These are phyloP conservation scores for Lyophyllum atratum DNA, from an alignment of 768 basidiomycete genomes.

Conservation along the genomic window DNA sequence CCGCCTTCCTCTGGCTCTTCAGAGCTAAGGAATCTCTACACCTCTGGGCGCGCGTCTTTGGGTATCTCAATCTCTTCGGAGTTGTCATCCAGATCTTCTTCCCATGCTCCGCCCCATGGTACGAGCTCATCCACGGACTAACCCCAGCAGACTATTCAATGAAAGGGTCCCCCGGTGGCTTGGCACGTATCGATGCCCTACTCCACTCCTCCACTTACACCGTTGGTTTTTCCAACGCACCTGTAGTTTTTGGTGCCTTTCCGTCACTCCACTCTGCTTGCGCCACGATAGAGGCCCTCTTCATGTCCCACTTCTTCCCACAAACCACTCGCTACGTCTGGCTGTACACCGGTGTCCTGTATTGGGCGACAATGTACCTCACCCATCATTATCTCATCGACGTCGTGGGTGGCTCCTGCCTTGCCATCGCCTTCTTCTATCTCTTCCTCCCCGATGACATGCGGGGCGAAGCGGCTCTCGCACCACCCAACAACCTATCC, in stretches of 20 bases:
- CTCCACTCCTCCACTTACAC: conserved; percentile 80
- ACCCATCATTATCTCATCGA: conserved; percentile 99
- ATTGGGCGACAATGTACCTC: conserved; percentile 99
- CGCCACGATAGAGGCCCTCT: conserved; percentile 90
- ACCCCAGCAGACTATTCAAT: conserved; percentile 93
- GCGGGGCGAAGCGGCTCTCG: conserved; percentile 51
- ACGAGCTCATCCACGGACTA: conserved; percentile 94
- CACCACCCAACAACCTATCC: conserved; percentile 42
- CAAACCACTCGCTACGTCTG: conserved; percentile 67
- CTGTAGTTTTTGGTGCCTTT: conserved; percentile 96
- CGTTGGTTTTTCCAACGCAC: conserved; percentile 79
- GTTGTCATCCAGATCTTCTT: conserved; percentile 87
- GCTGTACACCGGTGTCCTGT: conserved; percentile 83
- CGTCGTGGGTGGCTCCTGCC: conserved; percentile 90
- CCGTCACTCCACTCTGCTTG: conserved; percentile 91
- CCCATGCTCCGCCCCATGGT: conserved; percentile 96
- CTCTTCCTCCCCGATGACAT: conserved; percentile 83
- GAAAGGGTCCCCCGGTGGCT: conserved; percentile 90
- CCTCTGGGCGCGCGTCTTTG: conserved; percentile 85
- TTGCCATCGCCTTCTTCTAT: conserved; percentile 88
- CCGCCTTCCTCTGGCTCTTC: conserved; percentile 87
- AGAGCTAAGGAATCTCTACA: conserved; percentile 78
- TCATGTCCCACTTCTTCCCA: conserved; percentile 95
- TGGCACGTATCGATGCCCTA: conserved; percentile 88
- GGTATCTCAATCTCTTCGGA: conserved; percentile 89